Evolutionary conservation across 1,139 yeast species (phyloP), one percentile per base, ranked within the genome.

Genomic region (Zygoascus hellenicus): DNA sequence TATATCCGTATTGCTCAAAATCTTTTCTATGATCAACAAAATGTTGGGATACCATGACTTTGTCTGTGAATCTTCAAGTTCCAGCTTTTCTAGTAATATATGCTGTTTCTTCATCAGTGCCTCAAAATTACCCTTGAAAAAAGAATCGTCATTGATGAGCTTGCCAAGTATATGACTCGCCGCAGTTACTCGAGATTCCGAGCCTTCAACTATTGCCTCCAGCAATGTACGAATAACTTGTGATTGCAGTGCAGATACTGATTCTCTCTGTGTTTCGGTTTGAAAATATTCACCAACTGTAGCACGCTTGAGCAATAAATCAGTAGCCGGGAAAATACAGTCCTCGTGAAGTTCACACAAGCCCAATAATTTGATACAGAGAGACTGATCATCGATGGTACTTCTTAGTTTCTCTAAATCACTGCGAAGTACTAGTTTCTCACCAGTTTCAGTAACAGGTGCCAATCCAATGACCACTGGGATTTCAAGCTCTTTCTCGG

Each of bases 341-440:
- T 75, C 74, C 1, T 87, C 82, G 56, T 71, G 79, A 2, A 64
- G 49, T 43, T 75, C 76, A 5, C 77, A 70, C 9, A 82, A 61
- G 26, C 68, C 63, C 30, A 83, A 65, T 67, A 82, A 29, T 72
- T 75, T 39, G 74, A 62, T 38, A 79, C 64, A 5, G 64, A 41
- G 13, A 3, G 29, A 14, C 26, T 7, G 58, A 3, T 63, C 60
- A 3, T 63, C 60, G 48, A 63, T 54, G 53, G 67, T 51, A 52
- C 65, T 51, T 56, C 77, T 56, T 65, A 74, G 47, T 47, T 62
- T 58, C 51, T 67, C 68, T 45, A 78, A 62, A 47, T 77, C 78
- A 30, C 65, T 68, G 11, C 68, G 54, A 0, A 75, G 68, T 9
- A 66, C 63, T 19, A 70, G 63, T 17, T 48, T 47, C 7, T 47